Percentiles rank a stretch among this genome's conserved stretches.
phyloP scores from a whole-genome alignment of 345 rosid species.

The Sisymbrium altissimum region DNA sequence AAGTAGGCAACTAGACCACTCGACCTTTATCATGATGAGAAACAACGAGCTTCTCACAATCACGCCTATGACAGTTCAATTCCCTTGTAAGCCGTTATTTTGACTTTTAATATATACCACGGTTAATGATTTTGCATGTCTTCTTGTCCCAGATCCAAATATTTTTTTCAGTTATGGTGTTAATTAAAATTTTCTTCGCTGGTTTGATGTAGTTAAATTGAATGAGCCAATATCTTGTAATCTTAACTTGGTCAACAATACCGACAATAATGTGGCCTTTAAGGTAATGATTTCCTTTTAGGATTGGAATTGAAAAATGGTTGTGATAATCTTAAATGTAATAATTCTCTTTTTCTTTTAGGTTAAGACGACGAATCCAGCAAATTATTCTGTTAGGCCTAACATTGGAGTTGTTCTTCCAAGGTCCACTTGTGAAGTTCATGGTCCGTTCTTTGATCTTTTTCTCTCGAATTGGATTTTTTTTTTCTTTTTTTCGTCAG shows the following conservation, averaged over 20 bases:
- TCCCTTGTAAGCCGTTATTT: conserved; percentile 63
- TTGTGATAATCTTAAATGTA: not conserved
- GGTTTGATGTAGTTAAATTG: conserved; percentile 57
- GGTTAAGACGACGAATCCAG: conserved; percentile 90
- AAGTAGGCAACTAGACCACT: conserved; percentile 13
- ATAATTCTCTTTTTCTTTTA: not conserved
- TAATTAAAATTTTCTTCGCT: not conserved
- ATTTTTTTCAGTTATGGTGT: not conserved
- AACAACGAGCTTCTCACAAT: conserved; percentile 59
- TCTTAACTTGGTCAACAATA: conserved; percentile 68
- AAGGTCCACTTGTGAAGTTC: conserved; percentile 53
- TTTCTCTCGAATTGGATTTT: not conserved
- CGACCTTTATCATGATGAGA: conserved; percentile 31
- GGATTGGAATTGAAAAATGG: not conserved
- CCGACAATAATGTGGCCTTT: conserved; percentile 64
- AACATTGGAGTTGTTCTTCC: conserved; percentile 70
- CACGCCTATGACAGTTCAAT: conserved; percentile 46
- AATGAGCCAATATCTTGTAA: conserved; percentile 75
- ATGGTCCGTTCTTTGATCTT: conserved; percentile 36
- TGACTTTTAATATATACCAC: conserved; percentile 12
- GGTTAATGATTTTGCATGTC: not conserved
- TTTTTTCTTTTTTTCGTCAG: not conserved
- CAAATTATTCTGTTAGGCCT: conserved; percentile 77
- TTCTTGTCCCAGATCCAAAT: not conserved
- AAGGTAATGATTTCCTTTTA: conserved; percentile 44